Evolutionary conservation across 805 yeast species (phyloP).

Genomic region (Suhomyces emberorum): DNA sequence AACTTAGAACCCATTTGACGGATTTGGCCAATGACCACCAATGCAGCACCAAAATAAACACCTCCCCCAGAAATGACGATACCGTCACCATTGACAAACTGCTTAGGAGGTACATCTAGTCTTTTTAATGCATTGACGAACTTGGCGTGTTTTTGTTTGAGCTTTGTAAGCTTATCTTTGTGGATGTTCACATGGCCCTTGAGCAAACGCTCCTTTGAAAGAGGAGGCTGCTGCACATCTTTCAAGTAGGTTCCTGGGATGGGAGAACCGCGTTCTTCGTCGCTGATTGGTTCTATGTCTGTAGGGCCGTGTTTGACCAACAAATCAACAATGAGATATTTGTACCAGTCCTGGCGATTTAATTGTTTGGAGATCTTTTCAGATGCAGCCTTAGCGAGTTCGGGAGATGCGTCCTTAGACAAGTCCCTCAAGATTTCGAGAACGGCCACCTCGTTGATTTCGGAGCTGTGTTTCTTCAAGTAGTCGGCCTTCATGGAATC

Average conservation of each 20-base stretch:
- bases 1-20: slow-evolving; percentile 30
- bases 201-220: slow-evolving; percentile 12
- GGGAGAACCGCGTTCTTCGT: slow-evolving; percentile 15
- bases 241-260: slow-evolving; percentile 10
- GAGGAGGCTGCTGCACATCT: slow-evolving; percentile 10
- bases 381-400: slow-evolving; percentile 7
- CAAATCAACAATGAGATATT: slow-evolving; percentile 11
- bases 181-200: slow-evolving; percentile 13
- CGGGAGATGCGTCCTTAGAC: slow-evolving; percentile 7
- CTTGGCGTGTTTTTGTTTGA: slow-evolving; percentile 24
- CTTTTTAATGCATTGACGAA: slow-evolving; percentile 24
- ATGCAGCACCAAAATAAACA: slow-evolving; percentile 23
- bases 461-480: slow-evolving; percentile 6
- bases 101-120: slow-evolving; percentile 22
- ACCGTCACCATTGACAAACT: slow-evolving; percentile 30
- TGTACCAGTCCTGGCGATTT: slow-evolving; percentile 9
- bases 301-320: slow-evolving; percentile 13
- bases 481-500: slow-evolving; percentile 13
- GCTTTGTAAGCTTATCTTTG: slow-evolving; percentile 16
- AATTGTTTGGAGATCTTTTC: slow-evolving; percentile 7
- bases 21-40: slow-evolving; percentile 27
- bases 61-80: slow-evolving; percentile 34
- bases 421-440: slow-evolving; percentile 12
- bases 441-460: slow-evolving; percentile 11
- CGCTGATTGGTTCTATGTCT: slow-evolving; percentile 5